Conservation (phyloP, 2,329 filamentous ascomycete species). For the Penicillium sp. region DNA sequence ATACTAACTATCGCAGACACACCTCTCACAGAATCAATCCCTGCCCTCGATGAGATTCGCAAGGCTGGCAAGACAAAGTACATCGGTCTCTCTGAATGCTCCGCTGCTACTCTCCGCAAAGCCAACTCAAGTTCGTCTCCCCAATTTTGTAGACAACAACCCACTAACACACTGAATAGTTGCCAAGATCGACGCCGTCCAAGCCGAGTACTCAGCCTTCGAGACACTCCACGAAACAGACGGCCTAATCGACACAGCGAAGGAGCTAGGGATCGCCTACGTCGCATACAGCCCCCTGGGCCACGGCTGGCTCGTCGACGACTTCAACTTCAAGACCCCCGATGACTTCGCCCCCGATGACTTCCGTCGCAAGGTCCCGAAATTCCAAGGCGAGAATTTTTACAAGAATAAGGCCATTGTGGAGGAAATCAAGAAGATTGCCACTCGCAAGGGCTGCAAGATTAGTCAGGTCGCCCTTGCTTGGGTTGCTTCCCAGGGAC, state of each 20-base stretch:
- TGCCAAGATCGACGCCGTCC: constrained; percentile 49
- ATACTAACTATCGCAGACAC: constrained; percentile 33
- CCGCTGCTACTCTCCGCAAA: constrained; percentile 46
- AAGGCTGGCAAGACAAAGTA: constrained; percentile 51
- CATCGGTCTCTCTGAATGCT: constrained; percentile 52
- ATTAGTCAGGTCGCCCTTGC: constrained; percentile 41
- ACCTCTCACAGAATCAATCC: constrained; percentile 50
- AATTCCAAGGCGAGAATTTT: constrained; percentile 48
- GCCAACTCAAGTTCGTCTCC: constrained; percentile 44
- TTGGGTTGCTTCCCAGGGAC: constrained; percentile 43
- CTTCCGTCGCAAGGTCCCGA: constrained; percentile 39
- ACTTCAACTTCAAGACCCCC: constrained; percentile 44
- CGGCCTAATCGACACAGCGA: constrained; percentile 43
- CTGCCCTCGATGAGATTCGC: constrained; percentile 49
- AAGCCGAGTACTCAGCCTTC: constrained; percentile 50
- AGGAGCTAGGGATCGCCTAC: constrained; percentile 45
- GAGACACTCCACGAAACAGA: constrained; percentile 45
- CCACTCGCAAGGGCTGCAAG: constrained; percentile 35
- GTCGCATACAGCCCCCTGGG: constrained; percentile 51
- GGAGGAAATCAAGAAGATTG: constrained; percentile 44
- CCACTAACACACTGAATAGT: constrained; percentile 33
- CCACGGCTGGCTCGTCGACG: constrained; percentile 51
- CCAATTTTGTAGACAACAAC: background rate
- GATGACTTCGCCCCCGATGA: constrained; percentile 50
- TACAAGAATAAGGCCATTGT: constrained; percentile 47